Percentiles rank a stretch among this genome's conserved stretches.
Evolutionary conservation across 805 yeast genomes (phyloP).

Genomic region (Barnettozyma botsteinii): DNA sequence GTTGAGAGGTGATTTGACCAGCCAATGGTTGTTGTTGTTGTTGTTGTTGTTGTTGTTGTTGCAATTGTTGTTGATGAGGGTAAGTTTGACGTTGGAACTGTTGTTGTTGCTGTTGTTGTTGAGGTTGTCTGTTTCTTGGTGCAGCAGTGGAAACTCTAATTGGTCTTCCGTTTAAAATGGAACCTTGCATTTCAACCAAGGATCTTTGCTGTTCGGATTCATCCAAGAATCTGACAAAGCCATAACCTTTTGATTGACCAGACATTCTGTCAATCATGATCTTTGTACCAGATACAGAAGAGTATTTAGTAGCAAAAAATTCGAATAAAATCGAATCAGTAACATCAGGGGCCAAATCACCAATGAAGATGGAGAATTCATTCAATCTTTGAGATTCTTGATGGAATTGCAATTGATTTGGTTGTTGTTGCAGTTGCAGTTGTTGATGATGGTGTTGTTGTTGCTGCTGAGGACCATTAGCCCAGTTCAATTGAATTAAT

Average conservation of each 20-base stretch:
- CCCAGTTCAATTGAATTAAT: slow-evolving; percentile 73
- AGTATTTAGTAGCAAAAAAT: slow-evolving; percentile 60
- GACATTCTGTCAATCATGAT: slow-evolving; percentile 72
- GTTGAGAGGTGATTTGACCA: slow-evolving; percentile 13
- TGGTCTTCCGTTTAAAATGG: slow-evolving; percentile 62
- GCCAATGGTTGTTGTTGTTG: slow-evolving; percentile 11
- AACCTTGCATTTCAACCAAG: slow-evolving; percentile 76
- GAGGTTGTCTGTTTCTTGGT: slow-evolving; percentile 36
- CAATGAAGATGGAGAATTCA: slow-evolving; percentile 75
- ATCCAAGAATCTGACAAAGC: slow-evolving; percentile 73
- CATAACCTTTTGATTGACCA: slow-evolving; percentile 75
- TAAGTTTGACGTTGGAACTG: too few species aligned
- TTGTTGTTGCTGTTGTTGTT: slow-evolving; percentile 16
- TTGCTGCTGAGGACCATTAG: slow-evolving; percentile 43
- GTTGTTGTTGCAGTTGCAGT: background rate
- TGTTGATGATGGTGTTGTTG: slow-evolving; percentile 6
- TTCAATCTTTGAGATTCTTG: slow-evolving; percentile 14
- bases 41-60: slow-evolving; percentile 13
- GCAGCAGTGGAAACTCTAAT: slow-evolving; percentile 72
- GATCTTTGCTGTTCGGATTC: slow-evolving; percentile 69
- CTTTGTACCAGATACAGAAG: slow-evolving; percentile 70
- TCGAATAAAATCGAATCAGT: slow-evolving; percentile 61
- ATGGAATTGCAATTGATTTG: slow-evolving; percentile 1
- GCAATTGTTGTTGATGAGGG: slow-evolving; percentile 13
- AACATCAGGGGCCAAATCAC: slow-evolving; percentile 72